Base-by-base conservation (phyloP, 169 alveolate species). In the Toxoplasma gondii region DNA sequence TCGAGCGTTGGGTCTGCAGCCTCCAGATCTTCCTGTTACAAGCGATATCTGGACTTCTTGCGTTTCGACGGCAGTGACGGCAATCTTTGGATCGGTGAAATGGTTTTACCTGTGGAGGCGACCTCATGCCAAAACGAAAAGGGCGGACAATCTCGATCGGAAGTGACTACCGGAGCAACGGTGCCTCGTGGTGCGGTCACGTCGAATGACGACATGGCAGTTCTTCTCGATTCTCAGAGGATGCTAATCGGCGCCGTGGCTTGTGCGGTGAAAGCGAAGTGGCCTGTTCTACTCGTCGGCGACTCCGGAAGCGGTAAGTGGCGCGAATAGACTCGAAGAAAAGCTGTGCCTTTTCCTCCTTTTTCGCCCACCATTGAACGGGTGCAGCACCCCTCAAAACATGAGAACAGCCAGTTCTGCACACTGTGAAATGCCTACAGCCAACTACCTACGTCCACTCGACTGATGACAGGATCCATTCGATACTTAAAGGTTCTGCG, bases 251-350 rank as follows among this genome's bases (percentile, higher is more conserved):
- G 92, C 41, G 82, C 93, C 29, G 41, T 92, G 58, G 88, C 88
- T 1, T 70, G 74, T 16, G 95, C 95, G 90, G 88, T 93, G 9
- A 39, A 70, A n/a, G 70, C 67, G 41, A 19, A 53, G 58, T 93
- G 95, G 95, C 95, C 95, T 2, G 88, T 87, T 10, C 87, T 93
- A 0, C 43, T 93, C 1, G 64, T 92, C 27, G 95, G 95, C 44
- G 91, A 86, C 53, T 74, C 93, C 27, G 58, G 88, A 36, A 82
- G 82, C 38, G 95, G 94, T 92, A 43, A 84, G 88, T 12, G 58
- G 87, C 12, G 58, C 58, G 58, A 12, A 80, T n/a, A 39, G 74
- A 22, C 74, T 43, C 49, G 9, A 34, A 36, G n/a, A 24, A 29
- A 43, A 10, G 38, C 67, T 38, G n/a, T 16, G 74, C 74, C 7